A percentile compares a stretch with the other conserved stretches of the same genome.
Evolutionary conservation across 192 early-diverging fungal genomes (phyloP).

Genomic region (Oehlia diaphana): DNA sequence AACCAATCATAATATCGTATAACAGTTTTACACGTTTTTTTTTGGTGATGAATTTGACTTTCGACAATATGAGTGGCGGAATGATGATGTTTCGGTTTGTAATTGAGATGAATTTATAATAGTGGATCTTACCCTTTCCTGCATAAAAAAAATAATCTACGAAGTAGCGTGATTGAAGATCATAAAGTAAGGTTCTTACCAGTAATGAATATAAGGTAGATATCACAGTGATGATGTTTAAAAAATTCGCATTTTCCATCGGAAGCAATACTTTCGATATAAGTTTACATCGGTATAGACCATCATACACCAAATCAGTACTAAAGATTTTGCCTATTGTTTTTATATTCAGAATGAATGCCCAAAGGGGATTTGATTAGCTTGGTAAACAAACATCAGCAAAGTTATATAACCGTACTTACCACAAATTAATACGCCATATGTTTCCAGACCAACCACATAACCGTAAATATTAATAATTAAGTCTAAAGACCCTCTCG

Average conservation of each 20-base stretch:
- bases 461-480: neutral
- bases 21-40: too few species aligned
- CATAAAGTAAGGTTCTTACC: neutral
- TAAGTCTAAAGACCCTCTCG: constrained; percentile 6
- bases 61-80: neutral
- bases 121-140: constrained; percentile 1
- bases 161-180: neutral
- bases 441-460: too few species aligned
- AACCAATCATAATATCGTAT: too few species aligned
- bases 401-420: too few species aligned
- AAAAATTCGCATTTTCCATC: constrained; percentile 8
- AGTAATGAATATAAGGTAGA: constrained; percentile 2
- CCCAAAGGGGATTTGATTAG: too few species aligned
- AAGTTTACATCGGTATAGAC: neutral
- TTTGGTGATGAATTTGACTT: neutral
- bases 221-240: neutral
- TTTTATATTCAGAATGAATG: too few species aligned
- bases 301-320: neutral
- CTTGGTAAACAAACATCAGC: neutral
- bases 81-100: neutral
- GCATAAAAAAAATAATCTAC: neutral
- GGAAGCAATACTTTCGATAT: neutral
- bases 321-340: constrained; percentile 5
- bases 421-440: too few species aligned
- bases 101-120: neutral